phyloP scores from a whole-genome alignment of 441 rosid genomes.

The Adansonia grandidieri region DNA sequence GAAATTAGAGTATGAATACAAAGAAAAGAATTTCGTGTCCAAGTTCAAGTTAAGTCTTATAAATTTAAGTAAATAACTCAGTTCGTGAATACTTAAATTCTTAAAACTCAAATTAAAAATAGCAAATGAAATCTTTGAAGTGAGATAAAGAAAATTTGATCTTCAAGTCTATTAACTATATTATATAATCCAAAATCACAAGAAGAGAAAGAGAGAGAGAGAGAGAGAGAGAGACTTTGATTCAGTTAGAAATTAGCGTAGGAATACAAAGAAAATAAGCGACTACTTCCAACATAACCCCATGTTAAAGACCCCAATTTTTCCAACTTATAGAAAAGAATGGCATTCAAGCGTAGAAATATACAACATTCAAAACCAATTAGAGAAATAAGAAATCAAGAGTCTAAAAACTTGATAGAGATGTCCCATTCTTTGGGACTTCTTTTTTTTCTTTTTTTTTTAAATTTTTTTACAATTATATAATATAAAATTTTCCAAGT shows the following conservation, averaged over 20 bases:
- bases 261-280: neutral
- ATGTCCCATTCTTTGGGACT: neutral
- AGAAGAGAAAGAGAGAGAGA: too few species aligned
- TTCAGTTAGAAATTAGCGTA: neutral
- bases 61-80: too few species aligned
- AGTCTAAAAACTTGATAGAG: neutral
- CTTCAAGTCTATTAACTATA: too few species aligned
- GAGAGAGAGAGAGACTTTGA: too few species aligned
- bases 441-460: neutral
- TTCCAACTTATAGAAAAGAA: slow-evolving; percentile 6
- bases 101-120: too few species aligned
- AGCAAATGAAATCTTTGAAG: too few species aligned
- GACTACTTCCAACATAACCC: slow-evolving; percentile 20
- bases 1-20: neutral
- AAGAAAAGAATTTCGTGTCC: too few species aligned
- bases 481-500: neutral
- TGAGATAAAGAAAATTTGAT: too few species aligned
- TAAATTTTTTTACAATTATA: neutral
- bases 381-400: neutral
- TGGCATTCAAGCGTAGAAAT: neutral
- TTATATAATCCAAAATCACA: too few species aligned
- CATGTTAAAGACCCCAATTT: slow-evolving; percentile 6
- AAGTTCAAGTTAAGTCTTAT: too few species aligned
- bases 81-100: too few species aligned
- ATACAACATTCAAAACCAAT: neutral